phyloP scores from a whole-genome alignment of 306 rosid genomes.

The Prunus armeniaca region DNA sequence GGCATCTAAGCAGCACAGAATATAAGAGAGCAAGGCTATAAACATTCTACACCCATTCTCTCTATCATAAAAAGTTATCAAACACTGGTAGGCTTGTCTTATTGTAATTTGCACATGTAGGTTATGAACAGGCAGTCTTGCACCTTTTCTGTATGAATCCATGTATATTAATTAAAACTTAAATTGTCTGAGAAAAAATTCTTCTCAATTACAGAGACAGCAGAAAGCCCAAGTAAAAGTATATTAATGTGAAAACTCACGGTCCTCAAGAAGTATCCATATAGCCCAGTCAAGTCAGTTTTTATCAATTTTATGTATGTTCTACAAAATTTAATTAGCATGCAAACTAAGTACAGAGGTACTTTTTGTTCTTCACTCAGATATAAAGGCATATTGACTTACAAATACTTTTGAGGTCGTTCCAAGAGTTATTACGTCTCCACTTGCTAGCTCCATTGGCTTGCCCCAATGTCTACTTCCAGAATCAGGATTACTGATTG shows the following conservation, averaged over 20 bases:
- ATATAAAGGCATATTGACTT: conserved; percentile 35
- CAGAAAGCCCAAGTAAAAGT: not conserved
- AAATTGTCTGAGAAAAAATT: not conserved
- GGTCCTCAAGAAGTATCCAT: not conserved
- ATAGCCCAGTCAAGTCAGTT: not conserved
- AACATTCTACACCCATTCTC: not conserved
- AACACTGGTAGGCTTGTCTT: not conserved
- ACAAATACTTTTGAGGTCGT: conserved; percentile 77
- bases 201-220: not conserved
- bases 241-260: not conserved
- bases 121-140: not conserved
- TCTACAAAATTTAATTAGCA: not conserved
- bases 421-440: conserved; percentile 89
- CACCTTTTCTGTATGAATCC: conserved; percentile 1
- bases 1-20: not conserved
- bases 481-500: conserved; percentile 66
- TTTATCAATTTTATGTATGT: not conserved
- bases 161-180: not conserved
- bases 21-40: not conserved
- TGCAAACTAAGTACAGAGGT: not conserved
- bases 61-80: not conserved
- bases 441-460: conserved; percentile 65
- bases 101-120: not conserved
- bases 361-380: not conserved
- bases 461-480: conserved; percentile 81